Conservation (phyloP, 805 yeast genomes). For the Wilhelminamyces savonicus region DNA sequence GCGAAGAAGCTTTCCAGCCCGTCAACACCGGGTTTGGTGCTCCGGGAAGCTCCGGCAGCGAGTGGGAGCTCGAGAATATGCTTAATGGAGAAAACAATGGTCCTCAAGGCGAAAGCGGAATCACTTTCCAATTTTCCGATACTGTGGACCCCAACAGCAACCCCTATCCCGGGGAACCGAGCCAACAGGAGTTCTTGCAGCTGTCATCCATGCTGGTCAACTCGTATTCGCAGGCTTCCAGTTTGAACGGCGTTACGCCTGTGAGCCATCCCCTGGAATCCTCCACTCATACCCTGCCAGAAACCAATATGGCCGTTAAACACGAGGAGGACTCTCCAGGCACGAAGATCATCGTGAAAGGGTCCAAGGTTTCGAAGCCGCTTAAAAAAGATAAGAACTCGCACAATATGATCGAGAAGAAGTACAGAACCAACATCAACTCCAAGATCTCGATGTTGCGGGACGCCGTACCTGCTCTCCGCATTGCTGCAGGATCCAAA, state of each 20-base stretch:
- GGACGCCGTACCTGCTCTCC: slow-evolving; percentile 72
- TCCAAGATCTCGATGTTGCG: slow-evolving; percentile 61
- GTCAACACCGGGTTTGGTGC: not conserved
- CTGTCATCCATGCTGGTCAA: slow-evolving; percentile 9
- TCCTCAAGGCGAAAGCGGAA: slow-evolving; percentile 3
- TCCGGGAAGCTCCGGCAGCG: not conserved
- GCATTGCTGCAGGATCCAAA: slow-evolving; percentile 50
- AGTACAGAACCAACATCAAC: slow-evolving; percentile 73
- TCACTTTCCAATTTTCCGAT: slow-evolving; percentile 1
- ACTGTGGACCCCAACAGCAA: not conserved
- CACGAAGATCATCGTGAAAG: too few species aligned
- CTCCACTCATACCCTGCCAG: slow-evolving; percentile 15
- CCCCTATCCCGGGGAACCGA: slow-evolving; percentile 1
- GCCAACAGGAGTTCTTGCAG: slow-evolving; percentile 3
- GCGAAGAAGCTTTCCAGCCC: slow-evolving; percentile 7
- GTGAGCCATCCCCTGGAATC: slow-evolving; percentile 5
- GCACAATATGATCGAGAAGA: slow-evolving; percentile 77
- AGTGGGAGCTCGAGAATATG: not conserved
- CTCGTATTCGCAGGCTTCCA: slow-evolving; percentile 9
- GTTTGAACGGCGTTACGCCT: slow-evolving; percentile 15
- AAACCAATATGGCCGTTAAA: too few species aligned
- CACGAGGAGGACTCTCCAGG: too few species aligned
- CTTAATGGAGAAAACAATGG: slow-evolving; percentile 3
- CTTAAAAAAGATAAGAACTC: slow-evolving; percentile 53
- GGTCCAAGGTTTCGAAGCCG: slow-evolving; percentile 33